Conservation (phyloP, 1,139 yeast species). For the Candida gigantensis region DNA sequence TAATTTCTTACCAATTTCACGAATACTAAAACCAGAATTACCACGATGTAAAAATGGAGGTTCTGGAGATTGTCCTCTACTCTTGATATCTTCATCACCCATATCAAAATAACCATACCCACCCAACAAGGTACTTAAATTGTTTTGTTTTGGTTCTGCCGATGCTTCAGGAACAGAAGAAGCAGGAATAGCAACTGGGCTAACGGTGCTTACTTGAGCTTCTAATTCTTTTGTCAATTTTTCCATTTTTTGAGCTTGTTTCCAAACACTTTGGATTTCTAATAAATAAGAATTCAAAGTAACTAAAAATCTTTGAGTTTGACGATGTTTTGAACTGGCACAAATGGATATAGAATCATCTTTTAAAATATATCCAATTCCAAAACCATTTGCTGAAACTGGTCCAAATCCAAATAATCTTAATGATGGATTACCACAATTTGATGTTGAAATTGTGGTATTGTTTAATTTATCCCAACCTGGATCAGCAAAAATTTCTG, state of each 20-base stretch:
- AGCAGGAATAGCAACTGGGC: too few species aligned
- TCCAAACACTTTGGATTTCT: constrained; percentile 61
- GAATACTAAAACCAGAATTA: constrained; percentile 49
- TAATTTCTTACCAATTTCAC: constrained; percentile 73
- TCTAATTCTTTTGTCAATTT: constrained; percentile 6
- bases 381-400: constrained; percentile 86
- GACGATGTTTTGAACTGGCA: constrained; percentile 88
- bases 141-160: constrained; percentile 18
- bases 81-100: constrained; percentile 68
- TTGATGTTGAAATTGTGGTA: constrained; percentile 46
- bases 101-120: constrained; percentile 80
- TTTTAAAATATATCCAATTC: constrained; percentile 87
- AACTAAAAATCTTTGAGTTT: constrained; percentile 78
- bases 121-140: constrained; percentile 58
- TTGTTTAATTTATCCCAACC: constrained; percentile 64
- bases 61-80: constrained; percentile 72
- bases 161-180: constrained; percentile 6
- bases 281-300: constrained; percentile 65
- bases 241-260: constrained; percentile 33
- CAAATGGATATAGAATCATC: constrained; percentile 83
- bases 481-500: constrained; percentile 68
- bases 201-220: constrained; percentile 1
- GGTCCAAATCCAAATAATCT: constrained; percentile 93
- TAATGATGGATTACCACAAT: constrained; percentile 80
- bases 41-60: constrained; percentile 52